Conservation (phyloP, 305 asterid species). For the Striga hermonthica region DNA sequence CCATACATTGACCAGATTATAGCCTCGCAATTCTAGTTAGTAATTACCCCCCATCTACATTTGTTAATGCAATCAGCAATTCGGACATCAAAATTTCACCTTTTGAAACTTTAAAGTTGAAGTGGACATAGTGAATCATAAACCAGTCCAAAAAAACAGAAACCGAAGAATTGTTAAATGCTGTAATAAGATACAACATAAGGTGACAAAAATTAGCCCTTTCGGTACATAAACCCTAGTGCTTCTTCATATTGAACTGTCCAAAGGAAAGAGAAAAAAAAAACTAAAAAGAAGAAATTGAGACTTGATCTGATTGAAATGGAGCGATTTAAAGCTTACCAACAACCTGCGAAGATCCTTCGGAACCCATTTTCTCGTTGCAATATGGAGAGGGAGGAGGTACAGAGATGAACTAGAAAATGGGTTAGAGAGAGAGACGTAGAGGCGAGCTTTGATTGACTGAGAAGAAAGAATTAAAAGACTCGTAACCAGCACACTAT, state of each 20-base stretch:
- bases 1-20: no score
- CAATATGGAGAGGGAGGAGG: slow-evolving; percentile 25
- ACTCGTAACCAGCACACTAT: no score
- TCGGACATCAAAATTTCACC: no score
- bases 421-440: background rate
- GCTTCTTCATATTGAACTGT: slow-evolving; percentile 20
- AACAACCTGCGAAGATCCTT: slow-evolving; percentile 58
- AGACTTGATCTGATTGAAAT: slow-evolving; percentile 14
- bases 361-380: slow-evolving; percentile 53
- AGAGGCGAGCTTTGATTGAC: no score
- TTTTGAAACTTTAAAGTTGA: no score
- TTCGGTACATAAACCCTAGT: slow-evolving; percentile 22
- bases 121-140: no score
- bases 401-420: slow-evolving; percentile 1
- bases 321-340: slow-evolving; percentile 42
- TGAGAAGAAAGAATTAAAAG: no score
- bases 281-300: background rate
- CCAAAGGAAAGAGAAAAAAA: slow-evolving; percentile 2
- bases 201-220: slow-evolving; percentile 7
- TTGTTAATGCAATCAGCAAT: no score
- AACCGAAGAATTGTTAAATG: background rate
- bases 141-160: background rate
- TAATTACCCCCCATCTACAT: no score
- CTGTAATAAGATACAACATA: background rate
- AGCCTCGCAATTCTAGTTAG: no score